phyloP scores from a whole-genome alignment of 768 basidiomycete genomes.

The Lentinula guzmanii region DNA sequence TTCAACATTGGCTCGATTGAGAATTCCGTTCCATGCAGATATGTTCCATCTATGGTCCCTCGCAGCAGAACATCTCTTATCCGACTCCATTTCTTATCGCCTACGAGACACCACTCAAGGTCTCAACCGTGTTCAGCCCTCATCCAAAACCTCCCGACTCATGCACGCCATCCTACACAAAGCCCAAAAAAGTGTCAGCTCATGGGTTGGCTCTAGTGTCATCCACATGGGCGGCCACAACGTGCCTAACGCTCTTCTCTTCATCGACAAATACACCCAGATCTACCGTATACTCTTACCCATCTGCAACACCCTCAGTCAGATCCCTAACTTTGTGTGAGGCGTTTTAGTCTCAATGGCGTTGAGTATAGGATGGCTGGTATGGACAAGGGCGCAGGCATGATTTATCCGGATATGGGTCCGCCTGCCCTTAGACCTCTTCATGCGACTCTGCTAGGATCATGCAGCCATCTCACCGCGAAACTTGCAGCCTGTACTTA shows the following conservation, averaged over 20 bases:
- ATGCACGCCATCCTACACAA: constrained; percentile 85
- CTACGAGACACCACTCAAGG: constrained; percentile 87
- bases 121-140: constrained; percentile 82
- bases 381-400: constrained; percentile 98
- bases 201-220: constrained; percentile 82
- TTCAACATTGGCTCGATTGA: neutral
- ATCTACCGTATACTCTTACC: constrained; percentile 87
- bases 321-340: constrained; percentile 73
- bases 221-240: constrained; percentile 90
- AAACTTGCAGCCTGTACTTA: constrained; percentile 78
- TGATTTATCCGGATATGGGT: constrained; percentile 97
- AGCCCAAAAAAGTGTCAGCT: constrained; percentile 74
- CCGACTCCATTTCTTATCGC: constrained; percentile 68
- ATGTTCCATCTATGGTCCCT: constrained; percentile 87
- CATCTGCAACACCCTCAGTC: constrained; percentile 74
- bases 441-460: constrained; percentile 93
- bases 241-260: constrained; percentile 79
- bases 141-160: constrained; percentile 85
- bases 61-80: constrained; percentile 76
- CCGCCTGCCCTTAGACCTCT: constrained; percentile 50
- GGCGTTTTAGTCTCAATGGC: constrained; percentile 66
- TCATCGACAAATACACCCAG: constrained; percentile 92
- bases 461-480: constrained; percentile 81
- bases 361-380: constrained; percentile 79
- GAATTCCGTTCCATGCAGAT: constrained; percentile 34